Evolutionary conservation across 129 eudicot species (phyloP), one percentile per base, ranked within the genome.

Genomic region (Lactuca sativa): DNA sequence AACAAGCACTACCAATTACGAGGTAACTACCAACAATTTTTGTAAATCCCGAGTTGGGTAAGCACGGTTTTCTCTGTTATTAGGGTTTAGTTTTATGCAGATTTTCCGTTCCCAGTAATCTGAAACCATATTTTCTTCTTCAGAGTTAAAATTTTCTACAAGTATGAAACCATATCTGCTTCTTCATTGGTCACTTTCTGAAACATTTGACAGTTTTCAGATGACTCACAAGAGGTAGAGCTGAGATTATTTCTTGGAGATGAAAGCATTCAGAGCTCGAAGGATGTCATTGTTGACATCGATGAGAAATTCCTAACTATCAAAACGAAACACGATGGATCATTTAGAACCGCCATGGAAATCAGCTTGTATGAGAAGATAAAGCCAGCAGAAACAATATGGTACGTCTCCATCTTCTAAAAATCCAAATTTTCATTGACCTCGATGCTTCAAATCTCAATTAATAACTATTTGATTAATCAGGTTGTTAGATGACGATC

Each of bases 331-430:
- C 78, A 62, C 8, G 74, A 82, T 69, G 99, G 90, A 70, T 70
- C 67, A 3, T 58, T 74, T 64, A 81, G 54, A 77, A 90, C 95
- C 55, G 88, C 92, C 52, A 78, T 93, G 86, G 97, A 90, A 66
- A 81, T 92, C 9, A 66, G 72, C 61, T 88, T 93, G 33, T 93
- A 86, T 76, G 95, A 82, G 12, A 90, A 76, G 84, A 93, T 90
- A 74, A 93, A 90, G 73, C 97, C 99, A 58, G 86, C 90, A 32
- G 99, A 93, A 77, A 93, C 97, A 56, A 93, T 93, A 82, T 93
- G 99, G 99, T 93, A 34, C 18, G 59, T 66, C 44, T 62, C 11
- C 15, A 21, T 6, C 5, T 10, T 68, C 36, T 75, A 13, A 8
- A 69, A 69, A 64, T 71, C 47, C 51, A 10, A 48, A 0, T 13